Conservation (phyloP, 495 filamentous ascomycete genomes). For the Penicillium parvum region DNA sequence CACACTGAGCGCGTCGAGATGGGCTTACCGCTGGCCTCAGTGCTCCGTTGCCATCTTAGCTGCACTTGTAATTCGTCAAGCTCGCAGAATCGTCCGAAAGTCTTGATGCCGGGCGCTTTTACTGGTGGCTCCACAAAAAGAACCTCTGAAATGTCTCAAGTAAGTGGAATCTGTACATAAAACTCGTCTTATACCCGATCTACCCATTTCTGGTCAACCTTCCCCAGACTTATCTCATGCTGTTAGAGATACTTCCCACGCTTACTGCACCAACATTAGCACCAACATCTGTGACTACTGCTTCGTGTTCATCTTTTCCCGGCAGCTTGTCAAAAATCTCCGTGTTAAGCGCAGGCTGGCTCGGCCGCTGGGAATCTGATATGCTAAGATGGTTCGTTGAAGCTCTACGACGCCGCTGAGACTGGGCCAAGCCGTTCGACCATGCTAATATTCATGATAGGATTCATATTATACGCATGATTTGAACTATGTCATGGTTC, state of each 20-base stretch:
- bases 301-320: too few species aligned
- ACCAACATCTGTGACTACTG: too few species aligned
- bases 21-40: conserved; percentile 11
- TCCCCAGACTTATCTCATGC: neutral
- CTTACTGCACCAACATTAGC: too few species aligned
- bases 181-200: conserved; percentile 6
- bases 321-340: too few species aligned
- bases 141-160: neutral
- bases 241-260: too few species aligned
- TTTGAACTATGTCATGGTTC: conserved; percentile 3
- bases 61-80: conserved; percentile 5
- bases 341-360: too few species aligned
- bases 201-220: conserved; percentile 1
- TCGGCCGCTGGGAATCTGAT: conserved; percentile 1
- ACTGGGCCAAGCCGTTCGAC: too few species aligned
- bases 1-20: conserved; percentile 1
- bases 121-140: conserved; percentile 8
- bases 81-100: conserved; percentile 3
- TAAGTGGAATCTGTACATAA: conserved; percentile 5
- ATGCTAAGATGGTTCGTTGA: conserved; percentile 9
- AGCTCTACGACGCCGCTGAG: neutral
- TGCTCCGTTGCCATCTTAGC: conserved; percentile 1
- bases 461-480: too few species aligned
- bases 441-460: too few species aligned
- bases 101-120: neutral